A percentile compares a stretch with the other conserved stretches of the same genome.
Evolutionary conservation across 306 rosid species (phyloP).

Genomic region (Datisca glomerata): DNA sequence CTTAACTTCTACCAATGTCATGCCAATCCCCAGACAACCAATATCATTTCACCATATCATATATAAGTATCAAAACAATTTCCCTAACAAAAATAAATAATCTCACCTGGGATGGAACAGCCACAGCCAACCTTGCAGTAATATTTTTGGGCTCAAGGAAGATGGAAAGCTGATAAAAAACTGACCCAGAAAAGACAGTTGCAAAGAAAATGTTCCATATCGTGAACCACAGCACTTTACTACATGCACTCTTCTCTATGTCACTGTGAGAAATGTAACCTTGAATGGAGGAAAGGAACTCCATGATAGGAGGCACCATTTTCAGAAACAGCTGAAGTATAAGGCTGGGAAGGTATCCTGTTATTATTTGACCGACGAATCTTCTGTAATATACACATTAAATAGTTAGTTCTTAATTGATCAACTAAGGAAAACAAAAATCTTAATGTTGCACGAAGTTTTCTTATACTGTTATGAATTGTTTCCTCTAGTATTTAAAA

Average conservation of each 20-base stretch:
- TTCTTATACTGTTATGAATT: no score
- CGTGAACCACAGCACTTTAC: slow-evolving; percentile 87
- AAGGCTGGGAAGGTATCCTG: slow-evolving; percentile 95
- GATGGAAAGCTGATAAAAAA: slow-evolving; percentile 32
- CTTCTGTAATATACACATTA: slow-evolving; percentile 37
- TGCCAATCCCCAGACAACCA: no score
- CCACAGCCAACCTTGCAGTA: slow-evolving; percentile 56
- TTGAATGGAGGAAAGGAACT: slow-evolving; percentile 82
- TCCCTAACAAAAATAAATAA: slow-evolving; percentile 11
- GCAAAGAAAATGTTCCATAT: slow-evolving; percentile 89
- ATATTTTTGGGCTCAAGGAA: slow-evolving; percentile 62
- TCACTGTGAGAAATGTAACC: slow-evolving; percentile 66
- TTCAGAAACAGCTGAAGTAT: slow-evolving; percentile 78
- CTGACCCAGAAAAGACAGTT: slow-evolving; percentile 83
- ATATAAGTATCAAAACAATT: slow-evolving; percentile 5
- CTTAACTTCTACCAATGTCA: no score
- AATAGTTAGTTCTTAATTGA: background rate
- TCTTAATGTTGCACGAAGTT: background rate
- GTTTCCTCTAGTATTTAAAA: no score
- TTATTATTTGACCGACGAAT: slow-evolving; percentile 57
- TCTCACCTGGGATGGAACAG: slow-evolving; percentile 91
- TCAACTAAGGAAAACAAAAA: background rate
- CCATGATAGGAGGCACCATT: slow-evolving; percentile 76
- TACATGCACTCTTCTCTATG: slow-evolving; percentile 77
- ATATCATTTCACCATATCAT: background rate